Percentiles rank a stretch among this genome's conserved stretches.
Evolutionary conservation across 257 asterid species (phyloP).

Genomic region (Echium plantagineum): DNA sequence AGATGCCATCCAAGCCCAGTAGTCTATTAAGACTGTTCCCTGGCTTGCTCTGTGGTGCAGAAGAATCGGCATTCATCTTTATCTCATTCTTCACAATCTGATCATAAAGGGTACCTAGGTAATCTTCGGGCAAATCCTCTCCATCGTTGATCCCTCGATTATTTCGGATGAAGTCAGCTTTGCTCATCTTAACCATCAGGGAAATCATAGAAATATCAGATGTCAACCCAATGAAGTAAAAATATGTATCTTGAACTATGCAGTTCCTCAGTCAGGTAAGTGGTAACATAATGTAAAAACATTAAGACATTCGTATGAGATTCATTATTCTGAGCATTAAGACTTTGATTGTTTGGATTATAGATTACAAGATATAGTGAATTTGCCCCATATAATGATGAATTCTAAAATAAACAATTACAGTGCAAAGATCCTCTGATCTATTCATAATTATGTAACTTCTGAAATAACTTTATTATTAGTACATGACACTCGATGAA

Average conservation of each 20-base stretch:
- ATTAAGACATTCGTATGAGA: not conserved
- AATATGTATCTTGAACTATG: not conserved
- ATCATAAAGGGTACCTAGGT: slow-evolving; percentile 82
- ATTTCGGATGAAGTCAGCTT: slow-evolving; percentile 95
- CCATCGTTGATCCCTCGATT: slow-evolving; percentile 96
- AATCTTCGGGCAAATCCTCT: slow-evolving; percentile 87
- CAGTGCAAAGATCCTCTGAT: not conserved
- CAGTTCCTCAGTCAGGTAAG: not conserved
- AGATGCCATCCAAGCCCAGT: slow-evolving; percentile 91
- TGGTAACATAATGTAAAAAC: not conserved
- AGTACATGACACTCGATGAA: not conserved
- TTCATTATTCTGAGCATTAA: not conserved
- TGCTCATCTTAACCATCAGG: slow-evolving; percentile 65
- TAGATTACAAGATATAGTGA: too few relatives aligned
- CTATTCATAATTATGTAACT: too few relatives aligned
- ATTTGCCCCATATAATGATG: too few relatives aligned
- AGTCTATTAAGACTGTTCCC: slow-evolving; percentile 81
- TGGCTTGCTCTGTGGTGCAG: slow-evolving; percentile 76
- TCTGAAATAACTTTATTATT: too few relatives aligned
- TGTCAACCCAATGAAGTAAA: not conserved
- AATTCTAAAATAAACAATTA: too few relatives aligned
- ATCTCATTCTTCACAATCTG: slow-evolving; percentile 93
- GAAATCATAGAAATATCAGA: slow-evolving; percentile 28
- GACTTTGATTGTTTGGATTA: not conserved
- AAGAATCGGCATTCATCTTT: slow-evolving; percentile 76